Conservation (phyloP, 495 filamentous ascomycete genomes). For the Platismatia glauca region DNA sequence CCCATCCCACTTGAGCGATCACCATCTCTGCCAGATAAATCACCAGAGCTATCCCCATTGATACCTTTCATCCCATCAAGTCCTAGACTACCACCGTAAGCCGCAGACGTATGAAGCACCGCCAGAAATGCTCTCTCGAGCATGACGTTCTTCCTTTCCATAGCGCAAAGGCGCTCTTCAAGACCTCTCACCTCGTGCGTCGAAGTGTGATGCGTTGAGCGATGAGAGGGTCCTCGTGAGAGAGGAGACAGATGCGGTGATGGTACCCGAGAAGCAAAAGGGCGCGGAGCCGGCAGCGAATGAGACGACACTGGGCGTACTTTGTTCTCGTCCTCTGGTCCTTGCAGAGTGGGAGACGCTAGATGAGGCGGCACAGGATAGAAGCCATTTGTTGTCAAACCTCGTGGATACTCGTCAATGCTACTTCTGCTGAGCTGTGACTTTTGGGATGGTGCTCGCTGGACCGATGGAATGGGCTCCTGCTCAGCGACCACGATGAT, state of each 20-base stretch:
- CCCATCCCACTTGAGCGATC: neutral
- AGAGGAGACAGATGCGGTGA: conserved; percentile 5
- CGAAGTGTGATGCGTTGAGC: neutral
- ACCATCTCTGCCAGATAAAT: neutral
- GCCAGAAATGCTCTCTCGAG: conserved; percentile 31
- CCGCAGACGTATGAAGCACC: conserved; percentile 20
- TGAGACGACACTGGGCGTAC: conserved; percentile 6
- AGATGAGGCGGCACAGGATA: conserved; percentile 1
- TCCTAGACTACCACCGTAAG: neutral
- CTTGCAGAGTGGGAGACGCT: neutral
- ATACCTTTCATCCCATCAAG: neutral
- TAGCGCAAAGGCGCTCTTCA: conserved; percentile 26
- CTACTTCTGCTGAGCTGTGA: conserved; percentile 1
- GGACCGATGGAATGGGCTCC: conserved; percentile 7
- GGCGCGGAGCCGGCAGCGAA: conserved; percentile 2
- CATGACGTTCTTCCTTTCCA: conserved; percentile 32
- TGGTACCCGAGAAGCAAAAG: conserved; percentile 1
- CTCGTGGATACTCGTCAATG: neutral
- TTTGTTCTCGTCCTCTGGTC: neutral
- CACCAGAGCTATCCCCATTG: neutral
- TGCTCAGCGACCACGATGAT: conserved; percentile 19
- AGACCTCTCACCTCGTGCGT: conserved; percentile 13
- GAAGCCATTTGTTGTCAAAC: neutral
- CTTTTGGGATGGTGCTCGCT: neutral
- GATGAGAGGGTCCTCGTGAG: neutral